Evolutionary conservation across 768 basidiomycete genomes (phyloP).

Genomic region (Agaricus blazei): DNA sequence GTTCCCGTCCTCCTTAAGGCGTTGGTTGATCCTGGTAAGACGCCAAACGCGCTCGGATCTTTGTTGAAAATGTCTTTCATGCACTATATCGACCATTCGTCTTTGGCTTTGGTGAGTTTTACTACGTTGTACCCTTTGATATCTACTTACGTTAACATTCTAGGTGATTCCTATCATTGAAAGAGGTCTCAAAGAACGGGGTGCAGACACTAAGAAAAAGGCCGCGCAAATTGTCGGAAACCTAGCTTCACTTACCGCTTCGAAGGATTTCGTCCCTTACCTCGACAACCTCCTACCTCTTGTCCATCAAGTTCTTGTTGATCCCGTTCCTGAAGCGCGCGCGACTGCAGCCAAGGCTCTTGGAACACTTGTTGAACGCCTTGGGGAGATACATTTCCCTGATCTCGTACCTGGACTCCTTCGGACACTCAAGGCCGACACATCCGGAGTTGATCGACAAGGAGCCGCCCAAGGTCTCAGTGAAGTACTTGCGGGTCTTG

Average conservation of each 20-base stretch:
- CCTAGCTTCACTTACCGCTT: constrained; percentile 82
- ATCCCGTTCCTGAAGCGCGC: constrained; percentile 96
- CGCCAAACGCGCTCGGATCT: constrained; percentile 75
- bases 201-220: constrained; percentile 92
- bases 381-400: constrained; percentile 94
- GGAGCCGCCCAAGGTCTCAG: constrained; percentile 96
- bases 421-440: constrained; percentile 85
- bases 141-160: background rate
- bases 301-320: constrained; percentile 88
- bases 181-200: constrained; percentile 85
- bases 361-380: constrained; percentile 92
- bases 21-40: constrained; percentile 91
- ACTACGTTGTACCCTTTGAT: background rate
- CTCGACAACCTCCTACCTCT: constrained; percentile 84
- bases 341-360: constrained; percentile 96
- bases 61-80: constrained; percentile 93
- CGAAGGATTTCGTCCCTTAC: constrained; percentile 93
- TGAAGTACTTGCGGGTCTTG: constrained; percentile 91
- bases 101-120: constrained; percentile 74
- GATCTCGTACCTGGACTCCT: constrained; percentile 89
- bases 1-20: constrained; percentile 91
- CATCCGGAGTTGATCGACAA: constrained; percentile 93
- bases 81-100: constrained; percentile 97
- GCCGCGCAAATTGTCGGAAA: constrained; percentile 98
- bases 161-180: constrained; percentile 95